Evolutionary conservation across 495 filamentous ascomycete species (phyloP).

Genomic region (Venustampulla echinocandica): DNA sequence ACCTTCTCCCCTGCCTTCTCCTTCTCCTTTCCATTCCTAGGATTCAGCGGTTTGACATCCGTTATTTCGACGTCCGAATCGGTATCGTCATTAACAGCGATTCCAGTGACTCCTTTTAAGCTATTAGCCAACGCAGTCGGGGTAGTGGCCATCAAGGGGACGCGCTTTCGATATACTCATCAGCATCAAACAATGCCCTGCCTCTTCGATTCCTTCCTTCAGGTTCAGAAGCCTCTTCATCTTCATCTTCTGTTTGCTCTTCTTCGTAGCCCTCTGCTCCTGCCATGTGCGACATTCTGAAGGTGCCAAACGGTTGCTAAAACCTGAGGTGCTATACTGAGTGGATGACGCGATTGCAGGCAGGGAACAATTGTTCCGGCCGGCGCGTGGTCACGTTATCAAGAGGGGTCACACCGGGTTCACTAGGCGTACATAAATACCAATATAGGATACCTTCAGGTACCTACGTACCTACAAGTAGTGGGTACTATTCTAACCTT

Average conservation of each 20-base stretch:
- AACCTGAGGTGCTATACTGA: too few species aligned
- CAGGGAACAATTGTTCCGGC: too few species aligned
- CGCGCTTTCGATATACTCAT: constrained; percentile 18
- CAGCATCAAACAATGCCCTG: constrained; percentile 2
- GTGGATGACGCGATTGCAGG: background rate
- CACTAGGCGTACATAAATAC: too few species aligned
- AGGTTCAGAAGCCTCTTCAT: background rate
- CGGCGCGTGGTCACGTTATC: too few species aligned
- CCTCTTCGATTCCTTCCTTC: constrained; percentile 6
- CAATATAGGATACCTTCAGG: too few species aligned
- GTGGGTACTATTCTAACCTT: too few species aligned
- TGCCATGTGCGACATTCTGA: constrained; percentile 12
- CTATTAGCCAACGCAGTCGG: background rate
- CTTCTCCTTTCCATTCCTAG: constrained; percentile 17
- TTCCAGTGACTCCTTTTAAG: constrained; percentile 8
- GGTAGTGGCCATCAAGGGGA: background rate
- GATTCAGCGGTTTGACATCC: background rate
- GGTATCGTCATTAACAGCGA: background rate
- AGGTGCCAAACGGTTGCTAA: background rate
- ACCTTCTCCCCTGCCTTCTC: constrained; percentile 24
- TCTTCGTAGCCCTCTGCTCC: constrained; percentile 7
- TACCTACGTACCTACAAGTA: too few species aligned
- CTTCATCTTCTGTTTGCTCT: constrained; percentile 9
- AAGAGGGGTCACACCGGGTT: too few species aligned
- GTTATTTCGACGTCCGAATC: constrained; percentile 14